A percentile compares a stretch with the other conserved stretches of the same genome.
These are phyloP conservation scores for Arabidopsis hybrid DNA, from an alignment of 441 rosid genomes.

Conservation along the genomic window DNA sequence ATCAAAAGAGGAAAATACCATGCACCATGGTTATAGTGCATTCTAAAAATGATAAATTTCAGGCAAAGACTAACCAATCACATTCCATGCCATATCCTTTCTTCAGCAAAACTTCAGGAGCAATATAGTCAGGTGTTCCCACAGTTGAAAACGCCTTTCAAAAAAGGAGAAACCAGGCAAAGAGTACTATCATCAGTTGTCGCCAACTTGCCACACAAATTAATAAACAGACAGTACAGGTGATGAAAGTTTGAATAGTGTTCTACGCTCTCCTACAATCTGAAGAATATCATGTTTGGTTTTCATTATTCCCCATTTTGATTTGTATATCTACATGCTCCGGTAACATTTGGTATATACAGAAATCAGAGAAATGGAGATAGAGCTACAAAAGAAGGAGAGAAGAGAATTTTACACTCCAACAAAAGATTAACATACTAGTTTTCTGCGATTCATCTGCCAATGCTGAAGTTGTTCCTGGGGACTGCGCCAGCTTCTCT, in stretches of 20 bases:
- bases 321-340: slow-evolving; percentile 22
- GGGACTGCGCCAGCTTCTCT: slow-evolving; percentile 87
- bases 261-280: slow-evolving; percentile 15
- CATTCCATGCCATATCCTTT: slow-evolving; percentile 99
- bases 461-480: slow-evolving; percentile 97
- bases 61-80: slow-evolving; percentile 77
- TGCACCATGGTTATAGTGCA: slow-evolving; percentile 14
- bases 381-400: neutral
- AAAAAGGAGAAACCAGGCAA: slow-evolving; percentile 34
- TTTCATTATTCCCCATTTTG: slow-evolving; percentile 8
- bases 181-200: slow-evolving; percentile 17
- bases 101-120: slow-evolving; percentile 97
- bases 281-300: slow-evolving; percentile 22
- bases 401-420: neutral
- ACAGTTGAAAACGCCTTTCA: slow-evolving; percentile 96
- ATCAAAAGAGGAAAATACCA: slow-evolving; percentile 9
- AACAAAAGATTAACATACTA: slow-evolving; percentile 56
- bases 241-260: slow-evolving; percentile 14
- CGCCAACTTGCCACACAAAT: slow-evolving; percentile 19
- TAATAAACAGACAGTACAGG: slow-evolving; percentile 19
- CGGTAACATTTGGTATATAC: slow-evolving; percentile 17
- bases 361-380: slow-evolving; percentile 15
- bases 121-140: slow-evolving; percentile 98
- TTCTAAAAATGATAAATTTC: slow-evolving; percentile 10
- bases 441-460: slow-evolving; percentile 97